Conservation (phyloP, 371 early-diverging fungal genomes). For the Batkoa obscura region DNA sequence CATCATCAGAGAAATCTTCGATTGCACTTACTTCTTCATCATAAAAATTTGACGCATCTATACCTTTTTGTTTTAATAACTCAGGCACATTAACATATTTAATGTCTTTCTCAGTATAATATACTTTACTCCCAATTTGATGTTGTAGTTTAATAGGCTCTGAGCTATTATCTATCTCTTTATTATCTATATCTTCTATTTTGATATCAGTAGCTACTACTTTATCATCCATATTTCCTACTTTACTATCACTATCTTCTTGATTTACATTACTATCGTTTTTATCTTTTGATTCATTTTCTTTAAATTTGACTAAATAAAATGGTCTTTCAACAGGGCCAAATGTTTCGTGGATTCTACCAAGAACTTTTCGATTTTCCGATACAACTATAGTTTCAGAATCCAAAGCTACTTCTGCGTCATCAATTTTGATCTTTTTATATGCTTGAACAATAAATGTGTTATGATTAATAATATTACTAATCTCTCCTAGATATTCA, state of each 20-base stretch:
- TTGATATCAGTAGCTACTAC: neutral
- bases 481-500: no score
- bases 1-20: neutral
- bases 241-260: neutral
- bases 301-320: neutral
- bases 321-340: conserved; percentile 1
- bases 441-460: no score
- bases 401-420: no score
- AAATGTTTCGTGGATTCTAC: conserved; percentile 2
- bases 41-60: conserved; percentile 1
- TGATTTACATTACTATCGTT: neutral
- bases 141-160: neutral
- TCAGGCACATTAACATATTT: neutral
- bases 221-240: neutral
- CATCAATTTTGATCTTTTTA: no score
- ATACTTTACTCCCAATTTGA: neutral
- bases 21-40: neutral
- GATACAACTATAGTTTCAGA: neutral
- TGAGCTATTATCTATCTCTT: neutral
- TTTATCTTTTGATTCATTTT: neutral
- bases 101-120: neutral
- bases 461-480: no score
- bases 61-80: neutral
- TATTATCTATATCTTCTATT: neutral
- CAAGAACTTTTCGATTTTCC: neutral